A percentile compares a stretch with the other conserved stretches of the same genome.
These are phyloP conservation scores for Cyphellophora attinorum DNA, from an alignment of 2,329 filamentous ascomycete genomes.

Conservation along the genomic window DNA sequence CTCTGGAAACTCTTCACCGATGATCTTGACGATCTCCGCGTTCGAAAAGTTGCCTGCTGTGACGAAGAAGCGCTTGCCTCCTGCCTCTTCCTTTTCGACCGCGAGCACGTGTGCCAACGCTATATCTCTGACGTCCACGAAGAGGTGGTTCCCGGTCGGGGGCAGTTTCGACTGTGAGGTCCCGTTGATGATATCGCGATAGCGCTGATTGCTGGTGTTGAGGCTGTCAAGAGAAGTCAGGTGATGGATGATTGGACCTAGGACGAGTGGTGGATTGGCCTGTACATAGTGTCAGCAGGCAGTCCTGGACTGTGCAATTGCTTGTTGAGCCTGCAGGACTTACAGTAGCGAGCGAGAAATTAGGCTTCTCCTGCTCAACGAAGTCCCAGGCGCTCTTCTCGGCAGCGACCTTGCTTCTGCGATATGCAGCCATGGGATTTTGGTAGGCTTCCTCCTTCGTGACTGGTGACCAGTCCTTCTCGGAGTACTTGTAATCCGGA, in stretches of 20 bases:
- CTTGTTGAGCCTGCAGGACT: no score
- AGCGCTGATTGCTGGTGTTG: constrained; percentile 26
- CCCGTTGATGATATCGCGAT: constrained; percentile 22
- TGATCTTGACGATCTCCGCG: constrained; percentile 3
- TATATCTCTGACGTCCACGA: constrained; percentile 9
- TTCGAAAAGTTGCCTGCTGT: constrained; percentile 3
- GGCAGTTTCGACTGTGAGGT: constrained; percentile 15
- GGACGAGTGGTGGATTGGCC: constrained; percentile 33
- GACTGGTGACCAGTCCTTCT: constrained; percentile 32
- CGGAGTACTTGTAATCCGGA: constrained; percentile 22
- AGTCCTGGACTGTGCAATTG: neutral
- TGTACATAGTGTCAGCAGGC: constrained; percentile 29
- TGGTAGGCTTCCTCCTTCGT: constrained; percentile 28
- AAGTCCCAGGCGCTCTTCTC: constrained; percentile 20
- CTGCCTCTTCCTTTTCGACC: constrained; percentile 6
- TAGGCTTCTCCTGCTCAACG: constrained; percentile 17
- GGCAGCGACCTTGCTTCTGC: constrained; percentile 40
- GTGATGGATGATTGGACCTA: constrained; percentile 26
- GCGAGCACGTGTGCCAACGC: constrained; percentile 10
- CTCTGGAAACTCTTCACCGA: constrained; percentile 5
- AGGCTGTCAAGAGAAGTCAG: constrained; percentile 15
- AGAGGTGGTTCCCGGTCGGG: constrained; percentile 1
- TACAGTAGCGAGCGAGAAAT: constrained; percentile 30
- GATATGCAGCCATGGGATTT: constrained; percentile 25
- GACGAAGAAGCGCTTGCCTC: constrained; percentile 8